A percentile compares a stretch with the other conserved stretches of the same genome.
Evolutionary conservation across 129 eudicot species (phyloP).

Genomic region (Flaveria sonorensis): DNA sequence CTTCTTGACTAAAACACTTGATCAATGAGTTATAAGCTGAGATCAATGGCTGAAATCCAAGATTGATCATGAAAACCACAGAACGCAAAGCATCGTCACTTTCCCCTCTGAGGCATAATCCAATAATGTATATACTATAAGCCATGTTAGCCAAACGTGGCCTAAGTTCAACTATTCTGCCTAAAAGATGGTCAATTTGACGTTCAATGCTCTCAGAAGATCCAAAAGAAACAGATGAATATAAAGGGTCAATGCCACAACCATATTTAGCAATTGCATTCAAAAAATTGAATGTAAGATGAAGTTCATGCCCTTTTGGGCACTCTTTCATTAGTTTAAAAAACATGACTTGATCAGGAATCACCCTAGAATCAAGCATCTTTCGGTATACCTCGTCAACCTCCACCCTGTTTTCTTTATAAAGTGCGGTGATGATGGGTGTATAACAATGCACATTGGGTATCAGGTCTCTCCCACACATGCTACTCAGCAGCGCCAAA

Average conservation of each 20-base stretch:
- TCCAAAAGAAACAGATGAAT: constrained; percentile 17
- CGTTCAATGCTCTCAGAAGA: constrained; percentile 29
- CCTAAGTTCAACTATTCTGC: constrained; percentile 40
- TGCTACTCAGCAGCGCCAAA: constrained; percentile 37
- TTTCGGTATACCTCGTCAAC: constrained; percentile 47
- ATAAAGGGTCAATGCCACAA: constrained; percentile 49
- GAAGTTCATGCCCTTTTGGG: constrained; percentile 51
- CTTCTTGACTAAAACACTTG: constrained; percentile 52
- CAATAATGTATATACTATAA: constrained; percentile 54
- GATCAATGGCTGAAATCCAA: constrained; percentile 48
- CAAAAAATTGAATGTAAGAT: constrained; percentile 50
- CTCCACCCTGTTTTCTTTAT: constrained; percentile 49
- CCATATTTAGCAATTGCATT: constrained; percentile 51
- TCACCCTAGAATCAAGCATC: constrained; percentile 56
- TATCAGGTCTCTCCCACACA: constrained; percentile 32
- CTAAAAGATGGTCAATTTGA: constrained; percentile 46
- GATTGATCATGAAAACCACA: constrained; percentile 47
- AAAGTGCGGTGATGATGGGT: constrained; percentile 45
- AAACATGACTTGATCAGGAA: constrained; percentile 70
- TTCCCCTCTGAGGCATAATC: constrained; percentile 53
- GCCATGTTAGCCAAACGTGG: constrained; percentile 40
- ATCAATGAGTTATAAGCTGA: constrained; percentile 68
- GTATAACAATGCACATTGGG: constrained; percentile 76
- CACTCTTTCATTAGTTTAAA: constrained; percentile 49
- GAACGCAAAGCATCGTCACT: constrained; percentile 45